Base-by-base conservation (phyloP, 495 filamentous ascomycete genomes). In the Neurospora tetrasperma region DNA sequence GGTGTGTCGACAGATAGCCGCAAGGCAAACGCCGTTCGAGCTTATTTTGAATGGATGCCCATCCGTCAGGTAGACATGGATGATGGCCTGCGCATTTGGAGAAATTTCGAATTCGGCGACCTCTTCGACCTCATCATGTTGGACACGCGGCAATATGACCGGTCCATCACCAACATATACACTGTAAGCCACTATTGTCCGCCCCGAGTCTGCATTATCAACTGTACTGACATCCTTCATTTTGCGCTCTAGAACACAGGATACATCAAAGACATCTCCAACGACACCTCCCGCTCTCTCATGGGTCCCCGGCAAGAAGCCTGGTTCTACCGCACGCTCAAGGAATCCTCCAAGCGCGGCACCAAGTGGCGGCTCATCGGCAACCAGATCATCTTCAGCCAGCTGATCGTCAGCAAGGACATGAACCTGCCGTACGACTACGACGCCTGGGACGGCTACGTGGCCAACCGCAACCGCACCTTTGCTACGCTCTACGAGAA, bases 11-110 rank as follows among this genome's bases (percentile, higher is more conserved):
- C 90, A 46, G 89, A 91, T 72, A 89, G 90, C 81, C 85, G 89
- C 42, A 76, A 76, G 59, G 71, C 74, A 84, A 90, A 91, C 62
- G 90, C 89, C 7, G 89, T 91, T 27, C 82, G 90, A 43, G 89
- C 90, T 0, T 92, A 92, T 77, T 92, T 92, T 71, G 90, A 92
- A 76, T 92, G 90, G 90, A 90, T 86, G 85, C 85, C 85, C 9
- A 83, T 86, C 72, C 82, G 88, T 31, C 89, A 89, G 78, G 85
- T 90, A 41, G 88, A 90, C 46, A 89, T 92, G 84, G 89, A 92
- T 76, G 90, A 92, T 79, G 89, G 88, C 73, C 81, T 92, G 27
- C 87, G 90, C 54, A 87, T 92, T 77, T 92, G 90, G 90, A 85
- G 90, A 20, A 80, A 78, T 46, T 92, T 92, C 80, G 82, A 86